Conservation (phyloP, 2,329 filamentous ascomycete species). For the Akanthomyces uredinophilus region DNA sequence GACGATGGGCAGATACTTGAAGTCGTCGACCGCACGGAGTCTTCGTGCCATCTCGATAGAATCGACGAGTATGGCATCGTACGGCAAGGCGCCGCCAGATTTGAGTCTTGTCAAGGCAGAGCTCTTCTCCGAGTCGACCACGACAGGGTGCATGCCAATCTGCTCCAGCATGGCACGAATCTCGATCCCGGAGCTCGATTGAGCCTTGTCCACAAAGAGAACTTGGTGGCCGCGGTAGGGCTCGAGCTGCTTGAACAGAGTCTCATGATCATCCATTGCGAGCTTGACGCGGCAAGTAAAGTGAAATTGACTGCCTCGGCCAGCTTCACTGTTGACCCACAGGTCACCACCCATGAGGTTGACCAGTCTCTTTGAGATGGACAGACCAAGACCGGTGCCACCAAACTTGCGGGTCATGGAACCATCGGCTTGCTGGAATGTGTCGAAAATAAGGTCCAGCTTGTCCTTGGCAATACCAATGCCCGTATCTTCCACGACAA, state of each 20-base stretch:
- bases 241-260: conserved; percentile 76
- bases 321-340: conserved; percentile 91
- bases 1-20: conserved; percentile 97
- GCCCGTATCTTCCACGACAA: conserved; percentile 91
- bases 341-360: conserved; percentile 95
- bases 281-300: conserved; percentile 91
- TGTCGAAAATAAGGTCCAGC: conserved; percentile 95
- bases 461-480: conserved; percentile 96
- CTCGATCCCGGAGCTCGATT: conserved; percentile 69
- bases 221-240: conserved; percentile 93
- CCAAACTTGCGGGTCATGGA: conserved; percentile 96
- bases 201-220: conserved; percentile 88
- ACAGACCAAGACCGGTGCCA: conserved; percentile 86
- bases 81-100: conserved; percentile 58
- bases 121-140: conserved; percentile 75
- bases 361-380: conserved; percentile 90
- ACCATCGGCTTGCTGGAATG: conserved; percentile 96
- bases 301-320: conserved; percentile 89
- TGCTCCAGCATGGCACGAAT: conserved; percentile 73
- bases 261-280: conserved; percentile 69
- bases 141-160: conserved; percentile 74
- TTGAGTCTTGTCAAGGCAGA: conserved; percentile 50
- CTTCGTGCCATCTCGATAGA: conserved; percentile 85
- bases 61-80: conserved; percentile 94
- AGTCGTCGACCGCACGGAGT: conserved; percentile 82